phyloP scores from a whole-genome alignment of 129 eudicot species.

The Glebionis coronaria region DNA sequence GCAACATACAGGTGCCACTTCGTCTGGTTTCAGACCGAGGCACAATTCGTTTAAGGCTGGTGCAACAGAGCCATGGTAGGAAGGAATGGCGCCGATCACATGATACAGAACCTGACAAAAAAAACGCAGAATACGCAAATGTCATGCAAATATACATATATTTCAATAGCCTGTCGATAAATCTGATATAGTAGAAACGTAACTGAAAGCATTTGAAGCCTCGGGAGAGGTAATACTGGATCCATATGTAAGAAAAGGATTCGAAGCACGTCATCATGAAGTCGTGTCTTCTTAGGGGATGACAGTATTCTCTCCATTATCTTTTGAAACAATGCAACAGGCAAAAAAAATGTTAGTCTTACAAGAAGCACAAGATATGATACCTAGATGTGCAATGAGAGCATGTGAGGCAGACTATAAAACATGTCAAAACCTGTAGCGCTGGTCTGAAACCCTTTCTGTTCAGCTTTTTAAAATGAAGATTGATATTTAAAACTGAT shows the following conservation, averaged over 20 bases:
- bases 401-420: neutral
- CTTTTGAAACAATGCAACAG: slow-evolving; percentile 31
- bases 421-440: too few relatives aligned
- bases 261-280: slow-evolving; percentile 83
- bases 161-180: neutral
- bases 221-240: slow-evolving; percentile 87
- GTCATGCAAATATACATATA: slow-evolving; percentile 12
- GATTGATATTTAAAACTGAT: too few relatives aligned
- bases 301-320: slow-evolving; percentile 83
- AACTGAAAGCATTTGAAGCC: slow-evolving; percentile 96
- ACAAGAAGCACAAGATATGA: neutral
- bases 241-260: slow-evolving; percentile 87
- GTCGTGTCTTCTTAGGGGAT: slow-evolving; percentile 85
- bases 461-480: too few relatives aligned
- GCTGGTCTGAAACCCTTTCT: too few relatives aligned
- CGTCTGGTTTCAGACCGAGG: slow-evolving; percentile 82
- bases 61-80: slow-evolving; percentile 81
- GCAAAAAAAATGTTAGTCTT: neutral
- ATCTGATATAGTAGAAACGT: slow-evolving; percentile 21
- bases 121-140: slow-evolving; percentile 18
- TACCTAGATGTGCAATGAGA: neutral
- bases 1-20: slow-evolving; percentile 77
- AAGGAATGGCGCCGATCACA: slow-evolving; percentile 86
- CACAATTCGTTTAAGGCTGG: slow-evolving; percentile 97
- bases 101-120: slow-evolving; percentile 82